Conservation (phyloP, 164 flowering plant genomes). For the Sextonia rubra region DNA sequence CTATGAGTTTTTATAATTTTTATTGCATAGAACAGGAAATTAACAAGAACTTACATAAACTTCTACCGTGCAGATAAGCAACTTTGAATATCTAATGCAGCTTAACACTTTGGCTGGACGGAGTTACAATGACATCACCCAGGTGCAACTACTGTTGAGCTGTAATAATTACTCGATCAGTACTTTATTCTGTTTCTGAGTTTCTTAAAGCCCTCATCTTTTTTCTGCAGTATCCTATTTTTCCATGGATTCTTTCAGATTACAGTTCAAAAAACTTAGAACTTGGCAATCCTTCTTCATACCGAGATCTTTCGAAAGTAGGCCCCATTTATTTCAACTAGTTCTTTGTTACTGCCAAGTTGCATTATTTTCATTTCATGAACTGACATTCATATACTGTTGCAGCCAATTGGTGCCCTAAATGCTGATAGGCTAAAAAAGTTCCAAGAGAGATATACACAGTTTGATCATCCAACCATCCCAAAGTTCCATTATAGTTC, state of each 20-base stretch:
- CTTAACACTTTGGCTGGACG: constrained; percentile 98
- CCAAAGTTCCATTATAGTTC: constrained; percentile 99
- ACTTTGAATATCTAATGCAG: constrained; percentile 97
- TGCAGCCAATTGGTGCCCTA: constrained; percentile 97
- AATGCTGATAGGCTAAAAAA: constrained; percentile 74
- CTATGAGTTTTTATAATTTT: background rate
- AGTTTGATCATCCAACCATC: constrained; percentile 89
- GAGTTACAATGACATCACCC: constrained; percentile 96
- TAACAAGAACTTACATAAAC: background rate
- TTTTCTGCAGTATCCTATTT: constrained; percentile 87
- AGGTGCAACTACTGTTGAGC: constrained; percentile 38
- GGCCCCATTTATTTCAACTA: background rate
- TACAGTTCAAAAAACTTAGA: constrained; percentile 71
- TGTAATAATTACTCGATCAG: background rate
- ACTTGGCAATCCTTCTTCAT: constrained; percentile 72
- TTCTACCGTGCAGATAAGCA: constrained; percentile 82
- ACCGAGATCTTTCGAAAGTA: constrained; percentile 93
- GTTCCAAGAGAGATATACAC: constrained; percentile 86
- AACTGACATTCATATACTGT: constrained; percentile 8
- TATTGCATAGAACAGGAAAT: background rate
- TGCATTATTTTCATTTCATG: no score
- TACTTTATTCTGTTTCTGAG: background rate
- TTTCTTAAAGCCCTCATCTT: background rate
- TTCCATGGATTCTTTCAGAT: constrained; percentile 98
- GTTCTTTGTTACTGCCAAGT: background rate